A percentile compares a stretch with the other conserved stretches of the same genome.
phyloP scores from a whole-genome alignment of 2,329 filamentous ascomycete species.

The Cytospora schulzeri region DNA sequence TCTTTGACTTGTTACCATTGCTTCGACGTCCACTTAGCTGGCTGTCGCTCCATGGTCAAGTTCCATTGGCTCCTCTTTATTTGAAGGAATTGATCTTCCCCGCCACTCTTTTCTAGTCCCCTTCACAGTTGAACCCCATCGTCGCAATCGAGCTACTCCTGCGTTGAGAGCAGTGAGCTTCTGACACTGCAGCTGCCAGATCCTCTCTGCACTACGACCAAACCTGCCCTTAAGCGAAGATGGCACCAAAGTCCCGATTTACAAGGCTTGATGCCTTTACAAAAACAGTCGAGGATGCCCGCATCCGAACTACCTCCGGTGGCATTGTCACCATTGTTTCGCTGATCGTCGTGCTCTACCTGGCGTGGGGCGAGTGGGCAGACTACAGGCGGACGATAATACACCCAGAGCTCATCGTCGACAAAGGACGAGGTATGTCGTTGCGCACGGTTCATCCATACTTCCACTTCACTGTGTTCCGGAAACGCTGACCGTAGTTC shows the following conservation, averaged over 20 bases:
- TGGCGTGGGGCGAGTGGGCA: slow-evolving; percentile 93
- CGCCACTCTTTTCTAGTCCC: slow-evolving; percentile 24
- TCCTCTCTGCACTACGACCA: neutral
- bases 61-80: slow-evolving; percentile 6
- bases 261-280: slow-evolving; percentile 97
- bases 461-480: neutral
- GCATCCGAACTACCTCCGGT: slow-evolving; percentile 91
- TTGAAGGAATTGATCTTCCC: slow-evolving; percentile 9
- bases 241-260: slow-evolving; percentile 92
- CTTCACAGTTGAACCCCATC: neutral
- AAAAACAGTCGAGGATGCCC: slow-evolving; percentile 97
- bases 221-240: slow-evolving; percentile 44
- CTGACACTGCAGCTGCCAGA: neutral
- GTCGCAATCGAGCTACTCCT: slow-evolving; percentile 9
- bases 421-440: slow-evolving; percentile 83
- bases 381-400: slow-evolving; percentile 88
- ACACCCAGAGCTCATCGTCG: slow-evolving; percentile 90
- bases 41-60: slow-evolving; percentile 14
- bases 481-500: slow-evolving; percentile 27
- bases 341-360: slow-evolving; percentile 81
- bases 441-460: neutral
- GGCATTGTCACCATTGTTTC: slow-evolving; percentile 93
- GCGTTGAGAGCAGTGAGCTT: slow-evolving; percentile 5
- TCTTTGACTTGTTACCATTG: slow-evolving; percentile 1
- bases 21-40: slow-evolving; percentile 1